Base-by-base conservation (phyloP, 2,329 filamentous ascomycete species). In the Aspergillus sp. region DNA sequence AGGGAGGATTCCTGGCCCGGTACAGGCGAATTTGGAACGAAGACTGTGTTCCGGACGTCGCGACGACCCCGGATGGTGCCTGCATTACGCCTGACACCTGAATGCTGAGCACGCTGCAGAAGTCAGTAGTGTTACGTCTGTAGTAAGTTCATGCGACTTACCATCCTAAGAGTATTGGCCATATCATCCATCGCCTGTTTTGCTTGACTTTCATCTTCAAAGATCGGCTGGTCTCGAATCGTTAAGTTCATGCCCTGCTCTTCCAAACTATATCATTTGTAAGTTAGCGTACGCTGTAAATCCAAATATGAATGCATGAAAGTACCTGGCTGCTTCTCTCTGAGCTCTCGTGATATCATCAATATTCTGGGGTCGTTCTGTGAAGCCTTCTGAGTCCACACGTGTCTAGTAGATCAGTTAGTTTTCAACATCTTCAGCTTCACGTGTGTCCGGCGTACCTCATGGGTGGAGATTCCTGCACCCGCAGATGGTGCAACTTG, bases 11-110 rank as follows among this genome's bases (percentile, higher is more conserved):
- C 63, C 49, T 56, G 56, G 47, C 71, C 68, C 33, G 68, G 65
- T 9, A 66, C 57, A 13, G 59, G 58, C 9, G 69, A 60, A 37
- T 69, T 70, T 37, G 88, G 85, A 53, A 90, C 77, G 62, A 93
- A 91, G 47, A 95, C 84, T 1, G 90, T 96, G 68, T 95, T 95
- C 50, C 91, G 82, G 53, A 94, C 88, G 65, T 97, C 91, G 63
- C 93, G 81, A 51, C 93, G 85, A 45, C 93, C 93, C 56, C 93
- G 82, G 13, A 95, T 75, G 12, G 90, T 96, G 41, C 87, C 85
- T 12, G 80, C 73, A 60, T 83, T 86, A 22, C 86, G 81, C 48
- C 80, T 79, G 17, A 89, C 82, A 7, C 70, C 71, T 33, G 69
- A 66, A 33, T 71, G 69, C 49, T 72, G 72, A 37, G 73, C 74